A percentile compares a stretch with the other conserved stretches of the same genome.
Evolutionary conservation across 352 stramenopile species (phyloP).

Genomic region (Achlya hypogyna): DNA sequence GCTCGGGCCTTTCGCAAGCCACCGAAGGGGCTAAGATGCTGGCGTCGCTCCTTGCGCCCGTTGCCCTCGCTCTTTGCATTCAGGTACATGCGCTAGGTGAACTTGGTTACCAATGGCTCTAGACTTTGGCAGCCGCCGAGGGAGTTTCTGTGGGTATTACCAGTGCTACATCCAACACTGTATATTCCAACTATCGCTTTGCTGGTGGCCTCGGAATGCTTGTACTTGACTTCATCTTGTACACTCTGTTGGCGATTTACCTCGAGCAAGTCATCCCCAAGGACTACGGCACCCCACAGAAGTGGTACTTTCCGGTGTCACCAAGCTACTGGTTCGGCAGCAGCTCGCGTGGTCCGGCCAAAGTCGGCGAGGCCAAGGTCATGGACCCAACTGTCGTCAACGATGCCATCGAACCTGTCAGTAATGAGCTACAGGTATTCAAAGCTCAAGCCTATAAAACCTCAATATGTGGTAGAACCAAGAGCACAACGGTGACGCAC

Average conservation of each 20-base stretch:
- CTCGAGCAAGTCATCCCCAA: conserved; percentile 89
- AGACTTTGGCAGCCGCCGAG: conserved; percentile 50
- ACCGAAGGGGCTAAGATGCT: conserved; percentile 34
- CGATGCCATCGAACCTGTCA: conserved; percentile 23
- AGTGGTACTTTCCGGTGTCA: conserved; percentile 89
- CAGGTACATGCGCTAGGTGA: not conserved
- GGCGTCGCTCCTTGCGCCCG: conserved; percentile 49
- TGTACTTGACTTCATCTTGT: conserved; percentile 79
- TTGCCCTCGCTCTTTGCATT: conserved; percentile 56
- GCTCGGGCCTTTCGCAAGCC: conserved; percentile 31
- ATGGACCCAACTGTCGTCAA: conserved; percentile 22
- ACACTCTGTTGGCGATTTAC: conserved; percentile 85
- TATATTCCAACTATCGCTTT: conserved; percentile 63
- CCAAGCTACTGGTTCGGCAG: conserved; percentile 70
- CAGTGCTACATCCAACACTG: conserved; percentile 31
- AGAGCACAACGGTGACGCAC: conserved; percentile 34
- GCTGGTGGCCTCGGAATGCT: conserved; percentile 61
- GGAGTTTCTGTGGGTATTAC: conserved; percentile 35
- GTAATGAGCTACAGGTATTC: conserved; percentile 31
- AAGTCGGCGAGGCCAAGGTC: conserved; percentile 12
- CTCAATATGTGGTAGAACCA: conserved; percentile 32
- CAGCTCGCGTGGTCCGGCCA: not conserved
- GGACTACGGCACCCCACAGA: conserved; percentile 79
- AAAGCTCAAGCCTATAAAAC: conserved; percentile 26
- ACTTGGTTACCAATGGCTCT: not conserved